These are phyloP conservation scores for Candida palmyrensis DNA, from an alignment of 805 yeast genomes.

Conservation along the genomic window DNA sequence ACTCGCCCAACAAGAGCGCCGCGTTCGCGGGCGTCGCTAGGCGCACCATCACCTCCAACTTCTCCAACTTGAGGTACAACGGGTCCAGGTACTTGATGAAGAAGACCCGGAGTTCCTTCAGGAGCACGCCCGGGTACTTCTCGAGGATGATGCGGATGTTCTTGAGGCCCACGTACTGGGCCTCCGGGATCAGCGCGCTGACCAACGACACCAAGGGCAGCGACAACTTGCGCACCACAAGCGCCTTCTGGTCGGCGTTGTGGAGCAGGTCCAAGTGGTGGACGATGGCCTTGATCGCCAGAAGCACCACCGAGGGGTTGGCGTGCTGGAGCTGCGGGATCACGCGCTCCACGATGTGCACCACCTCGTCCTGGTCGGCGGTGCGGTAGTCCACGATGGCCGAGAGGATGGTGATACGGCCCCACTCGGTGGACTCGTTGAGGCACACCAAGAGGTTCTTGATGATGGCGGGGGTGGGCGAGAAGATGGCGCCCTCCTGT, in stretches of 20 bases:
- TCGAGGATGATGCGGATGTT: conserved; percentile 87
- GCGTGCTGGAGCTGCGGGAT: conserved; percentile 96
- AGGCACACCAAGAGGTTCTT: conserved; percentile 72
- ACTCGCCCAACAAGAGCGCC: conserved; percentile 56
- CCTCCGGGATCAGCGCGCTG: conserved; percentile 81
- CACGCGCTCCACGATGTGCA: conserved; percentile 81
- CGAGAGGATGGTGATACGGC: conserved; percentile 81
- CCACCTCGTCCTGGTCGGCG: conserved; percentile 57
- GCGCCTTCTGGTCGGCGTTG: conserved; percentile 34
- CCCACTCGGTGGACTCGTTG: conserved; percentile 99
- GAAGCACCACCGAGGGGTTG: conserved; percentile 89
- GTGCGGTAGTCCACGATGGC: conserved; percentile 73
- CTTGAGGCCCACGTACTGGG: conserved; percentile 88
- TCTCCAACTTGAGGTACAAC: conserved; percentile 69
- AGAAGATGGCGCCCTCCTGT: conserved; percentile 27
- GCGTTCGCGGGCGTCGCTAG: conserved; percentile 59
- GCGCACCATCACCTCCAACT: conserved; percentile 69
- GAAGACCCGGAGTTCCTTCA: conserved; percentile 80
- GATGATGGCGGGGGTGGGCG: conserved; percentile 37
- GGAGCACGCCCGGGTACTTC: conserved; percentile 74
- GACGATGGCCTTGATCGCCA: conserved; percentile 75
- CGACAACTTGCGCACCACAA: conserved; percentile 62
- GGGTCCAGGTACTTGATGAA: conserved; percentile 88
- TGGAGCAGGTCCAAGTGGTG: conserved; percentile 54
- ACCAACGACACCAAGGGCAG: conserved; percentile 86